A percentile compares a stretch with the other conserved stretches of the same genome.
phyloP scores from a whole-genome alignment of 2,329 filamentous ascomycete genomes.

The Aspergillus pseudotamarii region DNA sequence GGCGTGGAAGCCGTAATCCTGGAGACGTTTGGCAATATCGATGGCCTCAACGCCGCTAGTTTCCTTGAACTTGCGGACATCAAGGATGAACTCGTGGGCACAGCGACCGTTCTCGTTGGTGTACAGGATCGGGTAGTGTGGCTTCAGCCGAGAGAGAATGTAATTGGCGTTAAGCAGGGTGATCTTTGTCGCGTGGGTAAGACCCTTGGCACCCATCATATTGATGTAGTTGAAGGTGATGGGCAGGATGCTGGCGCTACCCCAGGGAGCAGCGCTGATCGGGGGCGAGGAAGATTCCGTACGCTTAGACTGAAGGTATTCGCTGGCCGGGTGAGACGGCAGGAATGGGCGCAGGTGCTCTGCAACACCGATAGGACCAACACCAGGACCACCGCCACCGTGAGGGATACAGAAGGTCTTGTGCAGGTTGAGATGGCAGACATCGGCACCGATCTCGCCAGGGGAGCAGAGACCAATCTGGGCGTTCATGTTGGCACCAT shows the following conservation, averaged over 20 bases:
- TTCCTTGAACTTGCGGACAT: constrained; percentile 81
- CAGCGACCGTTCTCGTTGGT: constrained; percentile 86
- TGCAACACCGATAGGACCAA: constrained; percentile 92
- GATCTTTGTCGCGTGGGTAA: constrained; percentile 87
- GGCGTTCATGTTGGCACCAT: constrained; percentile 97
- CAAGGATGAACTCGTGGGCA: constrained; percentile 96
- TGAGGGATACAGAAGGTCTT: constrained; percentile 99
- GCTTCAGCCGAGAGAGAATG: constrained; percentile 82
- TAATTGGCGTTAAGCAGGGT: constrained; percentile 98
- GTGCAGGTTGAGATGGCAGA: constrained; percentile 96
- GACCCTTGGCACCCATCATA: constrained; percentile 82
- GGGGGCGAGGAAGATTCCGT: constrained; percentile 58
- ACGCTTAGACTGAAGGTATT: constrained; percentile 46
- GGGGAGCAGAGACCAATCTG: constrained; percentile 95
- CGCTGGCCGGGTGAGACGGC: constrained; percentile 68
- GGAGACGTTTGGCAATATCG: constrained; percentile 92
- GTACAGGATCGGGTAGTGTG: constrained; percentile 90
- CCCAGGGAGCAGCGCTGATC: constrained; percentile 80
- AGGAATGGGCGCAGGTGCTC: constrained; percentile 75
- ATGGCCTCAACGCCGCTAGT: constrained; percentile 84
- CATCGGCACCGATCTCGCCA: constrained; percentile 92
- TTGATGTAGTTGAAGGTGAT: constrained; percentile 96
- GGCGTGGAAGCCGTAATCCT: constrained; percentile 96
- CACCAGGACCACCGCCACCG: constrained; percentile 89
- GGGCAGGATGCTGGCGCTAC: constrained; percentile 86